Percentiles rank a stretch among this genome's conserved stretches.
phyloP scores from a whole-genome alignment of 192 early-diverging fungal genomes.

The Geosiphon pyriformis region DNA sequence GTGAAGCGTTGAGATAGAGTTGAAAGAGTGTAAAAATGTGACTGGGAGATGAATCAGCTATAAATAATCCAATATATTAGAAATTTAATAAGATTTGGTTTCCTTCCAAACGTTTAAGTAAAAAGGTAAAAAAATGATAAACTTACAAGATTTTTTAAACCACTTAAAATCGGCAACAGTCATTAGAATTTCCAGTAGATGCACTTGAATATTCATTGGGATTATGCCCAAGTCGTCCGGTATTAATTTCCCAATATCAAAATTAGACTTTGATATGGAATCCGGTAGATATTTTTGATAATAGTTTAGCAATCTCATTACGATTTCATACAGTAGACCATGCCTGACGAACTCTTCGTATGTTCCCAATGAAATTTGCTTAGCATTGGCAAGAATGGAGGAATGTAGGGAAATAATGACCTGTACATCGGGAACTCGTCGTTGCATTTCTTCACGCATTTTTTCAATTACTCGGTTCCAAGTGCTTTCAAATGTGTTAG shows the following conservation, averaged over 20 bases:
- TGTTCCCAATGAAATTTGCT: neutral
- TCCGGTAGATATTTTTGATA: slow-evolving; percentile 66
- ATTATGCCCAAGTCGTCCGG: slow-evolving; percentile 53
- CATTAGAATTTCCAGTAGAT: slow-evolving; percentile 56
- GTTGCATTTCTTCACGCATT: slow-evolving; percentile 53
- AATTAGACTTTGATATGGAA: slow-evolving; percentile 58
- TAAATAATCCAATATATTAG: too few relatives aligned
- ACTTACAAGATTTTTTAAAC: slow-evolving; percentile 43
- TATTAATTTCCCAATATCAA: slow-evolving; percentile 70
- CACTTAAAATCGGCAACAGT: slow-evolving; percentile 64
- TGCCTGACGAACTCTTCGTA: slow-evolving; percentile 28
- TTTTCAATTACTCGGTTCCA: slow-evolving; percentile 22
- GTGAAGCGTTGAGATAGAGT: slow-evolving; percentile 44
- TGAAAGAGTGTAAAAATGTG: slow-evolving; percentile 51
- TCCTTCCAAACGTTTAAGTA: too few relatives aligned
- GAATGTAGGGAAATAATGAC: slow-evolving; percentile 47
- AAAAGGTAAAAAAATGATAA: neutral
- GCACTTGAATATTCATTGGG: slow-evolving; percentile 47
- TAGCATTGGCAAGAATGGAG: slow-evolving; percentile 22
- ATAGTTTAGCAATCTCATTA: slow-evolving; percentile 54
- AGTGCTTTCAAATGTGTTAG: slow-evolving; percentile 26
- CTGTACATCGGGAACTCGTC: slow-evolving; percentile 67
- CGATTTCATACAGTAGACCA: slow-evolving; percentile 46
- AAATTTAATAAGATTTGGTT: slow-evolving; percentile 18
- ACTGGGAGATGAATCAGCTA: slow-evolving; percentile 40